These are phyloP conservation scores for Pogostemon cablin DNA, from an alignment of 257 asterid species.

Conservation along the genomic window DNA sequence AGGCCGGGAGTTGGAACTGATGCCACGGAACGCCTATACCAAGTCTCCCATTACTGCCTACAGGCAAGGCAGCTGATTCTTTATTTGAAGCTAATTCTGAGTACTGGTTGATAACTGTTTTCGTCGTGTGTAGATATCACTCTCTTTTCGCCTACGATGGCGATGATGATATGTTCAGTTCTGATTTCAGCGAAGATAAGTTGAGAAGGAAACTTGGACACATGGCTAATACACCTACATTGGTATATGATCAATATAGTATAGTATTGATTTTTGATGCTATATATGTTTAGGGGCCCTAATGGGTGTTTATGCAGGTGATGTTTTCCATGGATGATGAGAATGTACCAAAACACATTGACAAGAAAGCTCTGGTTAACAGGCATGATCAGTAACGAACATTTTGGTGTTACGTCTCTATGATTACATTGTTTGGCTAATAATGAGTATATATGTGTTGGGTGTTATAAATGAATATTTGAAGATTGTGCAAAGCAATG, in stretches of 20 bases:
- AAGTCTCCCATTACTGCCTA: constrained; percentile 78
- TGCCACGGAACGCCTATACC: constrained; percentile 76
- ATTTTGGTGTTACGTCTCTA: background rate
- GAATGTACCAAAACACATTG: constrained; percentile 71
- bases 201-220: constrained; percentile 84
- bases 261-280: background rate
- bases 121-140: constrained; percentile 55
- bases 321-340: constrained; percentile 91
- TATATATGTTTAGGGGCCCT: background rate
- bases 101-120: background rate
- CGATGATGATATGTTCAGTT: constrained; percentile 93
- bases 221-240: constrained; percentile 84
- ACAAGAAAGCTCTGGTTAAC: constrained; percentile 70
- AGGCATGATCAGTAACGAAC: constrained; percentile 47
- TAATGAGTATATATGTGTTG: background rate
- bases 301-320: constrained; percentile 41
- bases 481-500: constrained; percentile 78
- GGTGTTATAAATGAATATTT: constrained; percentile 15
- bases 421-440: background rate
- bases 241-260: constrained; percentile 47
- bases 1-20: constrained; percentile 67
- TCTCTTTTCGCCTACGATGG: constrained; percentile 81
- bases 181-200: constrained; percentile 80
- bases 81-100: background rate
- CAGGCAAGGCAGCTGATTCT: constrained; percentile 41